These are phyloP conservation scores for Apophysomyces trapeziformis DNA, from an alignment of 371 early-diverging fungal genomes.

Conservation along the genomic window DNA sequence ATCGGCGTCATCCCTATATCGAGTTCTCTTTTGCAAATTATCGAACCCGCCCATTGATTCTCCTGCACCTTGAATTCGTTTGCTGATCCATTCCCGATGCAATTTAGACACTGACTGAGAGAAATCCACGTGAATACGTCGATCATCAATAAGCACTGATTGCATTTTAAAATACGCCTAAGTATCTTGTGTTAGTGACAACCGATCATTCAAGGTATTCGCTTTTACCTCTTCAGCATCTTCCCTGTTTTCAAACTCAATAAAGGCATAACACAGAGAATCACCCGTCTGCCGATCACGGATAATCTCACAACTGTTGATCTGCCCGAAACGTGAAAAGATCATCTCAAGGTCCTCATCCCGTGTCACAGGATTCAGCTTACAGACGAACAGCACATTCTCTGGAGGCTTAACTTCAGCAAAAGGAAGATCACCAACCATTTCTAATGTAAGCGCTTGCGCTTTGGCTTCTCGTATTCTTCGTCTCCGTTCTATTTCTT, in stretches of 20 bases:
- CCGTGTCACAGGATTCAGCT: constrained; percentile 91
- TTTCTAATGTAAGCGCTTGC: constrained; percentile 92
- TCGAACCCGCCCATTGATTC: constrained; percentile 58
- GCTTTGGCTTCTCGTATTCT: constrained; percentile 85
- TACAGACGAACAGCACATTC: constrained; percentile 96
- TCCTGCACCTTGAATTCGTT: constrained; percentile 42
- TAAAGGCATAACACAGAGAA: constrained; percentile 93
- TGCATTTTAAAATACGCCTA: constrained; percentile 89
- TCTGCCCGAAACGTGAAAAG: constrained; percentile 92
- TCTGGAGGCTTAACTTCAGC: constrained; percentile 98
- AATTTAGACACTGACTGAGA: constrained; percentile 94
- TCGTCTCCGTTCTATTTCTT: constrained; percentile 69
- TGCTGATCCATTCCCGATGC: constrained; percentile 73
- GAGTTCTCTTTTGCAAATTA: constrained; percentile 52
- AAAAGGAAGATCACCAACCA: constrained; percentile 97
- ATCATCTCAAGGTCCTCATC: constrained; percentile 94
- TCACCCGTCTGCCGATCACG: constrained; percentile 86
- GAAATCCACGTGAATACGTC: constrained; percentile 97
- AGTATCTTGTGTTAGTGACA: neutral
- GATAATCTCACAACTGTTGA: constrained; percentile 90
- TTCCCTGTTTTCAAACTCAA: constrained; percentile 90
- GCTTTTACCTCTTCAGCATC: constrained; percentile 79
- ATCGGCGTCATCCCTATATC: constrained; percentile 44
- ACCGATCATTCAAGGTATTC: neutral
- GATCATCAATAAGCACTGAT: constrained; percentile 95